A percentile compares a stretch with the other conserved stretches of the same genome.
Evolutionary conservation across 345 rosid genomes (phyloP).

Genomic region (Corchorus olitorius): DNA sequence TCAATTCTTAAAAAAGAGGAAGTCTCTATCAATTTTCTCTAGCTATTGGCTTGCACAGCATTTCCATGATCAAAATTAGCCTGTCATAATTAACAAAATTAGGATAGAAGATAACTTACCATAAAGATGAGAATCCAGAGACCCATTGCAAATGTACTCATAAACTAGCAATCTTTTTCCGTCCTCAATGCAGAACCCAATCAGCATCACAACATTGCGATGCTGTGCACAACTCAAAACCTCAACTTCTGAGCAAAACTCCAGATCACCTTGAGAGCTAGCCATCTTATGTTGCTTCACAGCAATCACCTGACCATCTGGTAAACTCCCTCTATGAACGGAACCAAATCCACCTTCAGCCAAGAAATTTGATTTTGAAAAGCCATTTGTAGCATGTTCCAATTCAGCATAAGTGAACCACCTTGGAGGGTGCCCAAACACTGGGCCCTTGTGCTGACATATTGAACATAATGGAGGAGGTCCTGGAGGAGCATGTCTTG

Average conservation of each 20-base stretch:
- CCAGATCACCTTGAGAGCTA: conserved; percentile 93
- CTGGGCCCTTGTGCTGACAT: conserved; percentile 92
- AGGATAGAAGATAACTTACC: conserved; percentile 51
- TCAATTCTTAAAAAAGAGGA: not conserved
- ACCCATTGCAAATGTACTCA: conserved; percentile 92
- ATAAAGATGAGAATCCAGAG: conserved; percentile 90
- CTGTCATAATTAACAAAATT: not conserved
- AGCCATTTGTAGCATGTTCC: conserved; percentile 83
- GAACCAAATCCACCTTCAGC: conserved; percentile 99
- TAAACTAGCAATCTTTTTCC: conserved; percentile 90
- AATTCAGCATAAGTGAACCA: conserved; percentile 86
- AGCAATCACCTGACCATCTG: conserved; percentile 86
- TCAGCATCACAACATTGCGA: conserved; percentile 91
- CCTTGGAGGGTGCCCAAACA: conserved; percentile 94
- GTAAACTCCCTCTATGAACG: conserved; percentile 81
- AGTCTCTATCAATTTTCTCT: not conserved
- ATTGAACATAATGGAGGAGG: conserved; percentile 98
- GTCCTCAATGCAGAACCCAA: conserved; percentile 87
- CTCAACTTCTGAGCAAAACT: conserved; percentile 98
- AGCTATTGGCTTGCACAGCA: not conserved
- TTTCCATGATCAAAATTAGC: conserved; percentile 17
- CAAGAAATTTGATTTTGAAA: conserved; percentile 82
- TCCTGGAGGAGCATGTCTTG: conserved; percentile 72
- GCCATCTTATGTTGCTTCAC: conserved; percentile 96
- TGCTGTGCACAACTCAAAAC: conserved; percentile 98